These are phyloP conservation scores for Cyclotella sp. DNA, from an alignment of 108 stramenopile genomes.

Conservation along the genomic window DNA sequence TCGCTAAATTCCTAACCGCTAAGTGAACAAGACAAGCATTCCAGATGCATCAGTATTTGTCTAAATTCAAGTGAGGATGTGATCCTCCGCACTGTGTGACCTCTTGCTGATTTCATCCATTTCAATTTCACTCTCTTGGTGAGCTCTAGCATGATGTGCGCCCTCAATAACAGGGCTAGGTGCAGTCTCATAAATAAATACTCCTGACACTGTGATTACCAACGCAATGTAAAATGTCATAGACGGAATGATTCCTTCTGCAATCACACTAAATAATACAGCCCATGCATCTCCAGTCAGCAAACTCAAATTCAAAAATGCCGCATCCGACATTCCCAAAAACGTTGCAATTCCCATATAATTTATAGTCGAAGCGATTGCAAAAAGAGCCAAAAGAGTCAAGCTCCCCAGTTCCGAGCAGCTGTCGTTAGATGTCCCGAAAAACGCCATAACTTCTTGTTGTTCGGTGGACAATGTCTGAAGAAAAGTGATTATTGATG, in stretches of 20 bases:
- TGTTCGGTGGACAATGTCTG: slow-evolving; percentile 77
- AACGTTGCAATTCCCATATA: slow-evolving; percentile 75
- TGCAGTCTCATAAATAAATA: slow-evolving; percentile 91
- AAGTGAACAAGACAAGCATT: not conserved
- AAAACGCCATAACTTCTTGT: slow-evolving; percentile 58
- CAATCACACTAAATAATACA: slow-evolving; percentile 83
- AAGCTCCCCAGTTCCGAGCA: slow-evolving; percentile 51
- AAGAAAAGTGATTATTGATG: slow-evolving; percentile 65
- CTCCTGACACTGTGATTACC: slow-evolving; percentile 79
- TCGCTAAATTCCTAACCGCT: not conserved
- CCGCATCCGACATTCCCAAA: slow-evolving; percentile 73
- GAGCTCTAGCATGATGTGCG: not conserved
- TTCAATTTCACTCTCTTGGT: slow-evolving; percentile 25
- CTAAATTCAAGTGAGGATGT: slow-evolving; percentile 11
- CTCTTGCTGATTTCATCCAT: slow-evolving; percentile 14
- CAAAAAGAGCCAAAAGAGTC: slow-evolving; percentile 61
- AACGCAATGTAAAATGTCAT: slow-evolving; percentile 89
- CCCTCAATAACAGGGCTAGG: slow-evolving; percentile 58
- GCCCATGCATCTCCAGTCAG: slow-evolving; percentile 96
- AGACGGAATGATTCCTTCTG: slow-evolving; percentile 73
- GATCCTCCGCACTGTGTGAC: slow-evolving; percentile 1
- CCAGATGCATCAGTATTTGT: too few relatives aligned
- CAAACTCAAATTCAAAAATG: slow-evolving; percentile 85
- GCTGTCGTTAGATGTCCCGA: slow-evolving; percentile 21
- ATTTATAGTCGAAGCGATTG: slow-evolving; percentile 46